These are phyloP conservation scores for Ilex paraguariensis DNA, from an alignment of 305 asterid species.

Conservation along the genomic window DNA sequence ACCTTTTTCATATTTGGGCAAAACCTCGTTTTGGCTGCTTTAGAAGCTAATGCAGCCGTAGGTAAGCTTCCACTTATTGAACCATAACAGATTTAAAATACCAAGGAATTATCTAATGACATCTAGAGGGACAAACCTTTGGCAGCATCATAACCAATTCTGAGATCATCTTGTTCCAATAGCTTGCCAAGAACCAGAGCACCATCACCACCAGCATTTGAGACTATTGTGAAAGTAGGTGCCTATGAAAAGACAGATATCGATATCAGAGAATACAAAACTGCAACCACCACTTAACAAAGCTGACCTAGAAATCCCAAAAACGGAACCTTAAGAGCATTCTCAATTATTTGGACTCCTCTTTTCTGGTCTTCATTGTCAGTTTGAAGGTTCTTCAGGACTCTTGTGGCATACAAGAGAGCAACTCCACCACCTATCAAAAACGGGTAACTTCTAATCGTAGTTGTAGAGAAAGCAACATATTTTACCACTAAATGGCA, in stretches of 20 bases:
- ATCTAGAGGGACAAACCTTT: conserved; percentile 45
- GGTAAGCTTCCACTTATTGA: too few species aligned
- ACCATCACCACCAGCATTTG: conserved; percentile 80
- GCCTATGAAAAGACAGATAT: conserved; percentile 41
- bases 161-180: conserved; percentile 69
- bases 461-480: background rate
- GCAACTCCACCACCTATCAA: conserved; percentile 87
- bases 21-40: too few species aligned
- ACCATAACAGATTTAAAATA: background rate
- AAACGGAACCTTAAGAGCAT: conserved; percentile 69
- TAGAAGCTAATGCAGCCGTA: too few species aligned
- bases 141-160: conserved; percentile 82
- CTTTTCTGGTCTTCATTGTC: conserved; percentile 68
- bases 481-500: too few species aligned
- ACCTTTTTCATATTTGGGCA: too few species aligned
- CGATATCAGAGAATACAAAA: conserved; percentile 5
- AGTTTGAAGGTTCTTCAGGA: conserved; percentile 53
- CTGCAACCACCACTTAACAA: too few species aligned
- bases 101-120: background rate
- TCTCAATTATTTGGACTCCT: conserved; percentile 75
- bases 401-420: conserved; percentile 69
- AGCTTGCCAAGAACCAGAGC: conserved; percentile 64
- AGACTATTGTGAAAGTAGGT: conserved; percentile 66
- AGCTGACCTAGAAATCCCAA: conserved; percentile 1
- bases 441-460: conserved; percentile 1